Evolutionary conservation across 805 yeast genomes (phyloP), one percentile per base, ranked within the genome.

Genomic region (Saccharomycopsis schoenii): DNA sequence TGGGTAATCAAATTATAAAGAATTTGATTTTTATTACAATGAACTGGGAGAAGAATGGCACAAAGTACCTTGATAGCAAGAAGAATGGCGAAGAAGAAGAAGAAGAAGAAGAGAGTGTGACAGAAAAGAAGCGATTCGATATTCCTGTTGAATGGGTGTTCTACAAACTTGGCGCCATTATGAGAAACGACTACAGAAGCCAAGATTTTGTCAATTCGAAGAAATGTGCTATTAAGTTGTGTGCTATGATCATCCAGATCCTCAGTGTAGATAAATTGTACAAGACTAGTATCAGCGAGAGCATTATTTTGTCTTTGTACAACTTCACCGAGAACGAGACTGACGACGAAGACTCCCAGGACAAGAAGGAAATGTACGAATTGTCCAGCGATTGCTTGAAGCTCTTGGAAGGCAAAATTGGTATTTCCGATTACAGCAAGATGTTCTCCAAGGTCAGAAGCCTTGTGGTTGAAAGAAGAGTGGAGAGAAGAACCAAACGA

Each of bases 401-500:
- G 61, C 72, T 88, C 70, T 74, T 89, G 59, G 89, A 89, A 64
- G 70, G 75, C 17, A 87, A 84, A 67, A 69, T 93, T 56, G 94
- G 97, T 10, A 81, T 85, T 9, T 79, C 91, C 0, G 84, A 79
- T 29, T 93, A 86, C 69, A 80, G 89, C 12, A 71, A 75, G 21
- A 73, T 82, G 1, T 86, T 85, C 68, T 75, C 88, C 1, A 75
- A 75, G 55, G 94, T 90, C n/a, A 83, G 83, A 69, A 82, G 79
- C 65, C 67, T 68, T 17, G 85, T 92, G 25, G 73, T 72, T 36
- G 75, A 76, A 41, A 82, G 89, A 71, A 81, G 97, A 68, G 80
- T 80, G 62, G 96, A 89, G 57, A 83, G 97, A 72, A 83, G 79
- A 69, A 80, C 88, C 0, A 86, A 85, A 69, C 79, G 91, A 61